A percentile compares a stretch with the other conserved stretches of the same genome.
These are phyloP conservation scores for Pichia rugopelliculosa DNA, from an alignment of 805 yeast genomes.

Conservation along the genomic window DNA sequence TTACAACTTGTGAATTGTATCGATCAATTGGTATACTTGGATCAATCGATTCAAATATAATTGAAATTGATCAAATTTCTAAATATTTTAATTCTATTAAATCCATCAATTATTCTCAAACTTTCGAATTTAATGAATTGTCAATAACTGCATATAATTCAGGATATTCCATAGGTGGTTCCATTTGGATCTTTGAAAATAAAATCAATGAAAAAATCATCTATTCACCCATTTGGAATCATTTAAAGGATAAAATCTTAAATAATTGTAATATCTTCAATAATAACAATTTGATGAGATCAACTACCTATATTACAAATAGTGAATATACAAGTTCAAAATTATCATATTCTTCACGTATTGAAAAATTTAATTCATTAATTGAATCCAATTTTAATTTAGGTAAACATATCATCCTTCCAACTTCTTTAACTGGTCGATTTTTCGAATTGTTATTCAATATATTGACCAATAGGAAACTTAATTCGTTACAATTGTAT, in stretches of 20 bases:
- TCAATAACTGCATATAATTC: constrained; percentile 77
- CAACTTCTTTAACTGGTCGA: constrained; percentile 75
- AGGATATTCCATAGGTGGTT: constrained; percentile 92
- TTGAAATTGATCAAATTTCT: constrained; percentile 72
- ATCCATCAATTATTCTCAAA: constrained; percentile 73
- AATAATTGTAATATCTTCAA: constrained; percentile 52
- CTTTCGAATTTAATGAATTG: constrained; percentile 47
- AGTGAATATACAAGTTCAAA: constrained; percentile 55
- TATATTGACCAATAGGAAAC: constrained; percentile 26
- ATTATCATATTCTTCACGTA: constrained; percentile 52
- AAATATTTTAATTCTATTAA: constrained; percentile 65
- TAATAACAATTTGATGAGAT: constrained; percentile 58
- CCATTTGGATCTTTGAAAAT: constrained; percentile 67
- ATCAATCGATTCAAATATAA: constrained; percentile 47
- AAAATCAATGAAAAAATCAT: constrained; percentile 73
- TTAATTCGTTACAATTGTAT: constrained; percentile 21
- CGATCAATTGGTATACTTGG: constrained; percentile 69
- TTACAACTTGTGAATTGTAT: constrained; percentile 78
- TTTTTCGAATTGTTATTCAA: constrained; percentile 77
- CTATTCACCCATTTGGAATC: constrained; percentile 93
- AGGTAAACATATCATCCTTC: constrained; percentile 78
- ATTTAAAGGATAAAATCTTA: constrained; percentile 78
- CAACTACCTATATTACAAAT: constrained; percentile 76
- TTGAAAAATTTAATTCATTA: constrained; percentile 53
- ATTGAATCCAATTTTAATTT: constrained; percentile 59